phyloP scores from a whole-genome alignment of 2,329 filamentous ascomycete species.

The Aspergillus novoparasiticus region DNA sequence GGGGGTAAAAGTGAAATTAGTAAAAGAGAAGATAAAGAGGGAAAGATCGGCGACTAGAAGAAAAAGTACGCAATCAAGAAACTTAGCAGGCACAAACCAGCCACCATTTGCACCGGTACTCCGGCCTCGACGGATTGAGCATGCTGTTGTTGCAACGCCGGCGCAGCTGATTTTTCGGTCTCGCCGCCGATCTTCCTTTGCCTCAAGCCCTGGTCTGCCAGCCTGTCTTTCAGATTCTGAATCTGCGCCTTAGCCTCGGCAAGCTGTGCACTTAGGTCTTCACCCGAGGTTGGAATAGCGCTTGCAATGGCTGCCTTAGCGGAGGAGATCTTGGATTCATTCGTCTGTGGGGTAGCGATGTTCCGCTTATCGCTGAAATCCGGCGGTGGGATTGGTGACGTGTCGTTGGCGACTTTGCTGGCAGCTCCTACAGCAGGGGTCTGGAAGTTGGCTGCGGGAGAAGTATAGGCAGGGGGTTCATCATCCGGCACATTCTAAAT shows the following conservation, averaged over 20 bases:
- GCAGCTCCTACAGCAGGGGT: constrained; percentile 49
- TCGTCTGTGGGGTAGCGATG: constrained; percentile 43
- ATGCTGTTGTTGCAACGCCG: constrained; percentile 57
- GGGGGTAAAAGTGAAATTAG: constrained; percentile 26
- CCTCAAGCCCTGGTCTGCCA: constrained; percentile 69
- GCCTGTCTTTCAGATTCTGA: constrained; percentile 64
- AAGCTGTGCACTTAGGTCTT: constrained; percentile 73
- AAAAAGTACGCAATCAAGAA: constrained; percentile 96
- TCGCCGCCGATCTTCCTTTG: constrained; percentile 72
- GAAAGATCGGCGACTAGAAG: constrained; percentile 63
- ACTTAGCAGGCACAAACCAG: constrained; percentile 80
- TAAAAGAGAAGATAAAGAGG: constrained; percentile 21
- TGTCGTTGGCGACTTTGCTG: constrained; percentile 41
- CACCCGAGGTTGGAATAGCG: constrained; percentile 49
- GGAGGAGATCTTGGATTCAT: constrained; percentile 36
- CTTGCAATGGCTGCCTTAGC: constrained; percentile 53
- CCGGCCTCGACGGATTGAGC: constrained; percentile 64
- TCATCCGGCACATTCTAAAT: constrained; percentile 39
- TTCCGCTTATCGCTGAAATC: constrained; percentile 42
- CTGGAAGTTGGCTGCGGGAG: constrained; percentile 54
- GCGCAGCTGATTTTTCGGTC: constrained; percentile 53
- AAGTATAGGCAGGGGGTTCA: constrained; percentile 58
- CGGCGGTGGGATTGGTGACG: constrained; percentile 38
- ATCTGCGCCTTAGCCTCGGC: constrained; percentile 75
- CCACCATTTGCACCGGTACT: constrained; percentile 83